A percentile compares a stretch with the other conserved stretches of the same genome.
Conservation (phyloP, 768 basidiomycete species). For the Mycena galericulata region DNA sequence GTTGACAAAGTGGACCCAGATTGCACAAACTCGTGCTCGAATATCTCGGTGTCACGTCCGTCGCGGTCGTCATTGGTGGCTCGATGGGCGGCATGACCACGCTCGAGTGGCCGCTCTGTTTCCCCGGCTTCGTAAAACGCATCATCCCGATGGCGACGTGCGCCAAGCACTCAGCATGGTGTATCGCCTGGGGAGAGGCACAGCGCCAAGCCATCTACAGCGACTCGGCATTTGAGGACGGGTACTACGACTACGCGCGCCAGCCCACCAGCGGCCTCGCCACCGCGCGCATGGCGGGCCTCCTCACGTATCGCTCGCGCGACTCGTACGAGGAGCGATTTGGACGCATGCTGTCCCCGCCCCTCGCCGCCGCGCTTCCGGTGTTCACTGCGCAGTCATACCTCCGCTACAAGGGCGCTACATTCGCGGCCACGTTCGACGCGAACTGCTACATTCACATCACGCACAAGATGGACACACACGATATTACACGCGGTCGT, state of each 20-base stretch:
- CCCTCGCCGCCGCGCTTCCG: constrained; percentile 75
- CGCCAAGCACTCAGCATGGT: constrained; percentile 97
- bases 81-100: constrained; percentile 99
- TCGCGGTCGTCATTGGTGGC: constrained; percentile 96
- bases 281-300: constrained; percentile 93
- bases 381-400: constrained; percentile 97
- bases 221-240: constrained; percentile 88
- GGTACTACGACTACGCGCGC: constrained; percentile 79
- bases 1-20: constrained; percentile 51
- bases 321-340: constrained; percentile 96
- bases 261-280: constrained; percentile 90
- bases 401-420: constrained; percentile 95
- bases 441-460: constrained; percentile 91
- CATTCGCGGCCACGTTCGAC: constrained; percentile 94
- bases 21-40: constrained; percentile 91
- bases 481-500: constrained; percentile 85
- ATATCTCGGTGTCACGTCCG: constrained; percentile 78
- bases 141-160: constrained; percentile 95
- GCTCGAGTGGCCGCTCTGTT: constrained; percentile 95
- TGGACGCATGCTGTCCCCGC: constrained; percentile 69
- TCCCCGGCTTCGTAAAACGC: constrained; percentile 83
- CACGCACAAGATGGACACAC: constrained; percentile 94
- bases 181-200: constrained; percentile 98
- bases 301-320: constrained; percentile 91
- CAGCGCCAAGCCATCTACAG: constrained; percentile 97